Evolutionary conservation across 1,284 basidiomycete genomes (phyloP), one percentile per base, ranked within the genome.

Genomic region (Sporisorium exsertum): DNA sequence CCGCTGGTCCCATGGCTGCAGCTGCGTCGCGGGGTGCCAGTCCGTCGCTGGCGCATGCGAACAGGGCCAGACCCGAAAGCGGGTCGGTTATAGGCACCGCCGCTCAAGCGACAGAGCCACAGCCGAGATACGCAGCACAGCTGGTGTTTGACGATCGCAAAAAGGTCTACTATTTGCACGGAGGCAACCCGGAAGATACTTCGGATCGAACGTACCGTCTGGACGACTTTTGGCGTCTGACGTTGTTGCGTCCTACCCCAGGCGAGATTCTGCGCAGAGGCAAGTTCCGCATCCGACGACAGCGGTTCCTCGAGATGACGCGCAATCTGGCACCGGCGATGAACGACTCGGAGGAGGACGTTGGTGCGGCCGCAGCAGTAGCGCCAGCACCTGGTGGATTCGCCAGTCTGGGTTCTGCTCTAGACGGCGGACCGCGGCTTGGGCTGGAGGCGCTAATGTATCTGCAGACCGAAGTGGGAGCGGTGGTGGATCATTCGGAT

Each of bases 261-360:
- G 78, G 82, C 18, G 84, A 86, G 56, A 82, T 85, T 20, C 70
- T 86, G 24, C 74, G 82, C 2, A 58, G 70, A 51, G 77, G 81
- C 57, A 85, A 82, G 54, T 86, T 86, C 72, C 68, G 81, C 1
- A 72, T 86, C 2, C 80, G 86, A 10, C 78, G 84, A 52, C 85
- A 85, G 52, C 68, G 79, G 54, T 86, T 82, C 66, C 58, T 77
- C 43, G 81, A 82, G 55, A 80, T 81, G 79, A 75, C 77, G 24
- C 58, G 69, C 29, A 61, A 70, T 26, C 53, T 71, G 22, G 64
- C 54, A 18, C 57, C 60, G 18, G 49, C 45, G 35, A 42, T 51
- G 51, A 72, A 72, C 29, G 69, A 62, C 13, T 72, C 69, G 46
- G 69, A 72, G 26, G 69, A 72, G 35, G 58, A 64, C 40, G 20